Evolutionary conservation across 257 asterid genomes (phyloP).

Genomic region (Nicotiana tomentosiformis): DNA sequence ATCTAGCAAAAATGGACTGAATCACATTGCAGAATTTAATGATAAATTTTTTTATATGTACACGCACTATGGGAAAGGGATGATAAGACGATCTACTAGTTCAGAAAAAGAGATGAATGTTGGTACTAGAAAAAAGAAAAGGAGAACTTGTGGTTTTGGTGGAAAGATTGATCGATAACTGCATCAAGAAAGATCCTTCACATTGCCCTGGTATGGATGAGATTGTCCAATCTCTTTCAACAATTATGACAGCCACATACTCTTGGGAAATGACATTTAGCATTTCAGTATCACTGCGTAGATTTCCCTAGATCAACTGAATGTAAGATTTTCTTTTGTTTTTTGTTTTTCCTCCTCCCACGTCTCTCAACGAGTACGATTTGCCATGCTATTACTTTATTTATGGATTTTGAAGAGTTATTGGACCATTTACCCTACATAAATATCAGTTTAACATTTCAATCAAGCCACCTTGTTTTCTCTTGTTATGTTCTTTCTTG

Average conservation of each 20-base stretch:
- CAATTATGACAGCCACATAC: slow-evolving; percentile 30
- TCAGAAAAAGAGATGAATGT: too few species aligned
- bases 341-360: neutral
- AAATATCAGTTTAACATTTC: neutral
- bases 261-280: slow-evolving; percentile 53
- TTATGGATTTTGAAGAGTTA: neutral
- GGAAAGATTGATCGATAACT: slow-evolving; percentile 35
- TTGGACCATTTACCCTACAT: neutral
- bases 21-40: too few species aligned
- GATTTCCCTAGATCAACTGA: slow-evolving; percentile 22
- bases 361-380: neutral
- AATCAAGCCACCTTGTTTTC: neutral
- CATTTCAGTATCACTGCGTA: slow-evolving; percentile 26
- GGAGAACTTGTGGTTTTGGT: too few species aligned
- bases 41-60: too few species aligned
- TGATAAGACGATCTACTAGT: too few species aligned
- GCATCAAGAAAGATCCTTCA: slow-evolving; percentile 59
- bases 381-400: neutral
- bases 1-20: too few species aligned
- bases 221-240: slow-evolving; percentile 53
- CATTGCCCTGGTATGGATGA: slow-evolving; percentile 69
- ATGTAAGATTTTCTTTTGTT: neutral
- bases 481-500: neutral
- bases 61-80: too few species aligned
- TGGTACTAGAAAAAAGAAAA: too few species aligned